A percentile compares a stretch with the other conserved stretches of the same genome.
phyloP scores from a whole-genome alignment of 768 basidiomycete species.

The Leccinum ochraceum region DNA sequence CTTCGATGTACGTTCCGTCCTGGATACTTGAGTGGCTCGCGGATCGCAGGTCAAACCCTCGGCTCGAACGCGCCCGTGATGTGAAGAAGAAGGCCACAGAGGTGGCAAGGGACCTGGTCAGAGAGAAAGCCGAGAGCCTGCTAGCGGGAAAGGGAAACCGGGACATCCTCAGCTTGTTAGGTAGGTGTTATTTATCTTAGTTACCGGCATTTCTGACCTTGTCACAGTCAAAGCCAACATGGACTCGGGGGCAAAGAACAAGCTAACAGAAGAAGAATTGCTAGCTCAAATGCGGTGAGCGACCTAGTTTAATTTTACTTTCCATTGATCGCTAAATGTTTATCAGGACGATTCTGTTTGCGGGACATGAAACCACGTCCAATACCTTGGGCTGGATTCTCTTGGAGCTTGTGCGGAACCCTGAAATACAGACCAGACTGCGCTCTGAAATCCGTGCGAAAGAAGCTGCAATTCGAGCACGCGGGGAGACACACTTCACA shows the following conservation, averaged over 20 bases:
- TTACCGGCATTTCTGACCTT: background rate
- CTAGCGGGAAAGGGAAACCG: slow-evolving; percentile 16
- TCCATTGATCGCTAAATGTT: background rate
- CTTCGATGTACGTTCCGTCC: slow-evolving; percentile 17
- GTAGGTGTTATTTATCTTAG: slow-evolving; percentile 23
- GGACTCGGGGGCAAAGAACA: slow-evolving; percentile 27
- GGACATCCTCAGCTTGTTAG: slow-evolving; percentile 37
- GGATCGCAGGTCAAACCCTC: slow-evolving; percentile 26
- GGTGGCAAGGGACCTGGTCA: slow-evolving; percentile 19
- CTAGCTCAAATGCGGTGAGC: slow-evolving; percentile 25
- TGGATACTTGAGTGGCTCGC: slow-evolving; percentile 36
- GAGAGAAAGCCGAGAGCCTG: slow-evolving; percentile 18
- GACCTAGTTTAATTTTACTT: background rate
- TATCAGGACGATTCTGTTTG: slow-evolving; percentile 46
- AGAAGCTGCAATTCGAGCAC: slow-evolving; percentile 1
- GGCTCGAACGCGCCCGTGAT: slow-evolving; percentile 21
- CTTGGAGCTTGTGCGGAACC: slow-evolving; percentile 59
- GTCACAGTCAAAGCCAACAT: slow-evolving; percentile 31
- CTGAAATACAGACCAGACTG: slow-evolving; percentile 59
- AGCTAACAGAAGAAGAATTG: slow-evolving; percentile 21
- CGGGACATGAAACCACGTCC: slow-evolving; percentile 64
- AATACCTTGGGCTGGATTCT: slow-evolving; percentile 61
- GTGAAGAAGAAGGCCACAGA: slow-evolving; percentile 1
- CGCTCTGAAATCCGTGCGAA: slow-evolving; percentile 36
- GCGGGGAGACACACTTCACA: slow-evolving; percentile 14